phyloP scores from a whole-genome alignment of 2,329 filamentous ascomycete genomes.

The Scedosporium minutisporum region DNA sequence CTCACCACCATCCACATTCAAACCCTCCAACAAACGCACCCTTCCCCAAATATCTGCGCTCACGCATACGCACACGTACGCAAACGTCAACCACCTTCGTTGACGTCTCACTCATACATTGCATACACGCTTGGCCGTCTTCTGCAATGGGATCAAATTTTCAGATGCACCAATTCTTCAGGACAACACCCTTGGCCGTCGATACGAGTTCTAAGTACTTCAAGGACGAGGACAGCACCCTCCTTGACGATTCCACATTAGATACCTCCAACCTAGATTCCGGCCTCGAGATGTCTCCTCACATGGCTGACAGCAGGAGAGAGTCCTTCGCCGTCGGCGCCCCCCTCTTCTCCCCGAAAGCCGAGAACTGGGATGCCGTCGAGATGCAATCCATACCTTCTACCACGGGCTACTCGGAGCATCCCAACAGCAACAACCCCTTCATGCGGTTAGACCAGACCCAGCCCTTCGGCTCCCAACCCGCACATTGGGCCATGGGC shows the following conservation, averaged over 20 bases:
- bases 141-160: constrained; percentile 36
- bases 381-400: constrained; percentile 56
- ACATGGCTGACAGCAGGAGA: constrained; percentile 51
- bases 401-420: constrained; percentile 53
- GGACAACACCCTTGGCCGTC: constrained; percentile 38
- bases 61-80: background rate
- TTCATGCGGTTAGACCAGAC: constrained; percentile 52
- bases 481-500: constrained; percentile 52
- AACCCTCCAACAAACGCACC: background rate
- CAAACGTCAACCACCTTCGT: background rate
- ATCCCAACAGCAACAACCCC: constrained; percentile 47
- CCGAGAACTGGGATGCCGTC: constrained; percentile 53
- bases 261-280: constrained; percentile 52
- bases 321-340: constrained; percentile 51
- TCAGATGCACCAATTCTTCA: constrained; percentile 42
- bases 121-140: background rate
- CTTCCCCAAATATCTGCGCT: background rate
- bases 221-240: constrained; percentile 1
- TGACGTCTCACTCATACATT: background rate
- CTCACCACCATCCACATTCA: background rate
- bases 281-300: constrained; percentile 52
- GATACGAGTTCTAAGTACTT: constrained; percentile 42
- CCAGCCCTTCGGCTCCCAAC: constrained; percentile 32
- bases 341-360: constrained; percentile 55
- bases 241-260: constrained; percentile 27